These are phyloP conservation scores for Hygrocybe punicea DNA, from an alignment of 768 basidiomycete genomes.

Conservation along the genomic window DNA sequence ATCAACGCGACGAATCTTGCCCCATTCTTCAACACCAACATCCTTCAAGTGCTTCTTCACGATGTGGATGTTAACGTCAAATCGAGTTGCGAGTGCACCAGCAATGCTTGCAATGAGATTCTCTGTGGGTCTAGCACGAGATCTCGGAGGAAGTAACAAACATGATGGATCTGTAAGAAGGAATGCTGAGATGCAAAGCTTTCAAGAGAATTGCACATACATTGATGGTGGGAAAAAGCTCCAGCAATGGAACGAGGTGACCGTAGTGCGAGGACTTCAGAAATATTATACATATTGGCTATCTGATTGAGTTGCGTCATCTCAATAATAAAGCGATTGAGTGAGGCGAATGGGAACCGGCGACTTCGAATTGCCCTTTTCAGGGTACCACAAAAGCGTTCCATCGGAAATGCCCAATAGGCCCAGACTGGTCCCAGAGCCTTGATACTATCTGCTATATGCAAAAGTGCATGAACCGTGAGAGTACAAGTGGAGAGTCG, in stretches of 20 bases:
- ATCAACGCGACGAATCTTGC: no score
- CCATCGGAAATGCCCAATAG: no score
- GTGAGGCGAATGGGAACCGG: constrained; percentile 28
- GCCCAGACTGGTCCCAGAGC: no score
- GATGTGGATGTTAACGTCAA: neutral
- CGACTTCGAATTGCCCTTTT: constrained; percentile 25
- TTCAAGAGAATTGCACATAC: constrained; percentile 3
- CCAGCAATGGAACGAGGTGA: neutral
- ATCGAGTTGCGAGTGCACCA: constrained; percentile 17
- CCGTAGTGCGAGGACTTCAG: constrained; percentile 20
- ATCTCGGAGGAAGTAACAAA: constrained; percentile 26
- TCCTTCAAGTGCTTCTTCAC: neutral
- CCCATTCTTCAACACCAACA: constrained; percentile 23
- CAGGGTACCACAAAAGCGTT: constrained; percentile 34
- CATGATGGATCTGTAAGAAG: constrained; percentile 26
- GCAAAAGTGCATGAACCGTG: no score
- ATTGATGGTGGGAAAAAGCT: constrained; percentile 8
- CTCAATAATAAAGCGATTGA: constrained; percentile 27
- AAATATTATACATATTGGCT: constrained; percentile 22
- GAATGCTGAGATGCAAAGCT: neutral
- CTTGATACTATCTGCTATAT: no score
- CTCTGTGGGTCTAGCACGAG: neutral
- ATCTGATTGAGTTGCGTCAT: constrained; percentile 32
- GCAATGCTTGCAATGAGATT: constrained; percentile 12
- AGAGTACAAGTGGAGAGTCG: constrained; percentile 11